phyloP scores from a whole-genome alignment of 495 filamentous ascomycete genomes.

The Neurospora sp. region DNA sequence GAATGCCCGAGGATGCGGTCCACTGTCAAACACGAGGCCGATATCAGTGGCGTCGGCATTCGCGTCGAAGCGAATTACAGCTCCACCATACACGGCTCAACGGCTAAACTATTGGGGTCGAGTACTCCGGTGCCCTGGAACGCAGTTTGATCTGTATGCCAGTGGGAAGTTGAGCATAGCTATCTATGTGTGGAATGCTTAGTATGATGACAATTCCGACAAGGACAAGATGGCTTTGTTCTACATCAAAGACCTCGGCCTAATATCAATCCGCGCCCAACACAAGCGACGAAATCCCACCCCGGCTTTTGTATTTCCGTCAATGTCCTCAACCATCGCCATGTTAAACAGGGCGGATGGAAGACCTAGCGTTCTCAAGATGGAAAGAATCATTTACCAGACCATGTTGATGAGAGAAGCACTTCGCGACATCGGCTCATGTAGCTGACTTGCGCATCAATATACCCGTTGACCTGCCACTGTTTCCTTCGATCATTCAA shows the following conservation, averaged over 20 bases:
- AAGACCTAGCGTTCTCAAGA: not conserved
- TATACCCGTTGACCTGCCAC: not conserved
- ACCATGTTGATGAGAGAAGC: not conserved
- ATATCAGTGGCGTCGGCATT: not conserved
- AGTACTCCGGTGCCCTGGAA: not conserved
- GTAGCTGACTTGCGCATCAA: not conserved
- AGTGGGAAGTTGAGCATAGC: not conserved
- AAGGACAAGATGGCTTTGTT: not conserved
- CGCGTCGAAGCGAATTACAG: not conserved
- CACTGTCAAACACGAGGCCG: not conserved
- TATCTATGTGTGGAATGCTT: not conserved
- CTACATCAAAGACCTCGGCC: not conserved
- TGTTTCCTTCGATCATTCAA: not conserved
- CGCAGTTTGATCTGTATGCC: not conserved
- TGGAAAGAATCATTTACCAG: not conserved
- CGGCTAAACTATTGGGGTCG: not conserved
- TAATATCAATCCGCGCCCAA: not conserved
- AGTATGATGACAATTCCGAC: not conserved
- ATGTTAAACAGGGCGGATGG: not conserved
- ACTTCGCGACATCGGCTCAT: not conserved
- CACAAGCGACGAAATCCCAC: not conserved
- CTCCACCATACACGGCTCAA: not conserved
- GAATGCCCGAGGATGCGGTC: not conserved
- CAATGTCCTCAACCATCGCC: not conserved
- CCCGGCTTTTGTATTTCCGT: not conserved